Evolutionary conservation across 805 yeast genomes (phyloP).

Genomic region (Sugiyamaella americana): DNA sequence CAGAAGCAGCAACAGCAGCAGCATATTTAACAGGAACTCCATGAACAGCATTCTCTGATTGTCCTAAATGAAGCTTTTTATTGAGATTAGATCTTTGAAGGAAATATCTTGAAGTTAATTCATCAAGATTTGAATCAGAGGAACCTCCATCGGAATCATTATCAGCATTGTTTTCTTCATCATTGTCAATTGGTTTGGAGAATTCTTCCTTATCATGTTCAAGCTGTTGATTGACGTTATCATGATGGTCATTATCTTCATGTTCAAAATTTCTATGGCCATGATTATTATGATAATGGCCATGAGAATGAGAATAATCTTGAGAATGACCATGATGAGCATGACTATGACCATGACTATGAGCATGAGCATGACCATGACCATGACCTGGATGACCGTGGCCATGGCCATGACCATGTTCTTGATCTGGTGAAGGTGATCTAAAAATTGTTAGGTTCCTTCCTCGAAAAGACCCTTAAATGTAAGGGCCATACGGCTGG

Average conservation of each 20-base stretch:
- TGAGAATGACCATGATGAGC: neutral
- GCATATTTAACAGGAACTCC: conserved; percentile 7
- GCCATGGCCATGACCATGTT: neutral
- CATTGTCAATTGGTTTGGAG: conserved; percentile 1
- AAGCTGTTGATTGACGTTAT: neutral
- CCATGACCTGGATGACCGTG: neutral
- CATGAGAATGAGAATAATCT: neutral
- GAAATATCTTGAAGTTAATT: conserved; percentile 8
- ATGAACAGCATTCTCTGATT: neutral
- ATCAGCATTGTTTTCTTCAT: conserved; percentile 5
- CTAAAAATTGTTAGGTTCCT: too few relatives aligned
- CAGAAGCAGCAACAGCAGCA: neutral
- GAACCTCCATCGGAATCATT: neutral
- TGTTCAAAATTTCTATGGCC: neutral
- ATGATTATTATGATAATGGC: neutral
- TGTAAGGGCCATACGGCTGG: too few relatives aligned
- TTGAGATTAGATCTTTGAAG: conserved; percentile 4
- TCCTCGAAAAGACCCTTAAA: too few relatives aligned
- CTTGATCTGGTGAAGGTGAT: neutral
- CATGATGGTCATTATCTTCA: neutral
- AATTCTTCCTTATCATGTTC: neutral
- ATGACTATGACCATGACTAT: neutral
- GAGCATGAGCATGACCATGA: neutral
- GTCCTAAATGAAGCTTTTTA: conserved; percentile 2
- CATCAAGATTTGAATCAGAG: conserved; percentile 5